phyloP scores from a whole-genome alignment of 106 monocot genomes.

The Dioscorea alata region DNA sequence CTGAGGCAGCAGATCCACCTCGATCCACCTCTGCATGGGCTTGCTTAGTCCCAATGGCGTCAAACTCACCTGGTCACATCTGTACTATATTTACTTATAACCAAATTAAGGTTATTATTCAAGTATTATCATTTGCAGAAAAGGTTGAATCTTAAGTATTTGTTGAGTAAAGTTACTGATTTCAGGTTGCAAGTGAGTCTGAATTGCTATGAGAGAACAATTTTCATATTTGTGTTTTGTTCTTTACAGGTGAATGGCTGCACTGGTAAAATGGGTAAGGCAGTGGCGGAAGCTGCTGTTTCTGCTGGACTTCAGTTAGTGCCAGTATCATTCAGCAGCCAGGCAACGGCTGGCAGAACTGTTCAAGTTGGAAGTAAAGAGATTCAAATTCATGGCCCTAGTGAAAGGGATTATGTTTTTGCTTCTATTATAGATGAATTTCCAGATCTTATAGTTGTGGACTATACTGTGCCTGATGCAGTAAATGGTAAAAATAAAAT shows the following conservation, averaged over 20 bases:
- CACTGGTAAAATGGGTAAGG: constrained; percentile 45
- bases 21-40: too few species aligned
- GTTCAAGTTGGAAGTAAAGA: constrained; percentile 47
- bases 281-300: constrained; percentile 36
- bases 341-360: constrained; percentile 30
- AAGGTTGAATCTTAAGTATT: background rate
- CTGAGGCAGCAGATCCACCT: too few species aligned
- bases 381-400: constrained; percentile 46
- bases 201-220: background rate
- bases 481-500: constrained; percentile 28
- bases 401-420: constrained; percentile 57
- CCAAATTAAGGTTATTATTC: background rate
- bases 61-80: too few species aligned
- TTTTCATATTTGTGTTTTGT: background rate
- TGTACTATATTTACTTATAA: background rate
- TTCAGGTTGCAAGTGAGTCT: background rate
- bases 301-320: constrained; percentile 34
- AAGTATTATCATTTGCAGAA: background rate
- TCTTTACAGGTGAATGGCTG: constrained; percentile 35
- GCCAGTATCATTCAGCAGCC: constrained; percentile 55
- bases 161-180: background rate
- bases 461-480: constrained; percentile 62
- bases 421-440: constrained; percentile 49
- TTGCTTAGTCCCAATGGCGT: too few species aligned
- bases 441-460: constrained; percentile 71